A percentile compares a stretch with the other conserved stretches of the same genome.
These are phyloP conservation scores for Cercospora citrullina DNA, from an alignment of 2,329 filamentous ascomycete genomes.

Conservation along the genomic window DNA sequence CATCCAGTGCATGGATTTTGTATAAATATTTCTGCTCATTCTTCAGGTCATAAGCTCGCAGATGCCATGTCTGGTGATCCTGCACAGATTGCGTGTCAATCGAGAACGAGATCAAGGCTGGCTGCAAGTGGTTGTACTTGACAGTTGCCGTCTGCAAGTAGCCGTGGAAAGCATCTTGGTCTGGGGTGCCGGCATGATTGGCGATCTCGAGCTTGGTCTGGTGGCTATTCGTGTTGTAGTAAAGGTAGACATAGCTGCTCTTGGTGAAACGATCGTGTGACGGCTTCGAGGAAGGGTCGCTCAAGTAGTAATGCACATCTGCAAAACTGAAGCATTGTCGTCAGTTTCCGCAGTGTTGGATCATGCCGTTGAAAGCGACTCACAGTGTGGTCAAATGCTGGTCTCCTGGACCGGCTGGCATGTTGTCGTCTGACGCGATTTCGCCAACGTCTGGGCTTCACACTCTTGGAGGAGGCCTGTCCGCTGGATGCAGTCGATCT, in stretches of 20 bases:
- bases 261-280: constrained; percentile 81
- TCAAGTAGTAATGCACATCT: constrained; percentile 78
- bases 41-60: constrained; percentile 68
- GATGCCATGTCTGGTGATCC: constrained; percentile 64
- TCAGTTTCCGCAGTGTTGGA: not conserved
- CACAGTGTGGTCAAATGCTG: constrained; percentile 51
- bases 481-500: constrained; percentile 29
- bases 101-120: constrained; percentile 67
- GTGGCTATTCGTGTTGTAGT: constrained; percentile 68
- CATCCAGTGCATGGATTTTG: constrained; percentile 70
- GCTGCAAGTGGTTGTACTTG: constrained; percentile 72
- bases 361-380: constrained; percentile 25
- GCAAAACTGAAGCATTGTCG: constrained; percentile 60
- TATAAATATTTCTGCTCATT: constrained; percentile 80
- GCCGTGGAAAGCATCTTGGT: constrained; percentile 79
- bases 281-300: constrained; percentile 64
- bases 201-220: constrained; percentile 73
- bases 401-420: constrained; percentile 53
- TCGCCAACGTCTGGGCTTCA: constrained; percentile 1
- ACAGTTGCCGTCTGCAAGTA: constrained; percentile 60
- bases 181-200: constrained; percentile 69
- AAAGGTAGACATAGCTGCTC: constrained; percentile 76
- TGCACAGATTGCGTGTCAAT: constrained; percentile 55
- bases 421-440: constrained; percentile 27
- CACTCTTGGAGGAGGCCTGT: constrained; percentile 23